Base-by-base conservation (phyloP, 371 early-diverging fungal genomes). In the Apophysomyces variabilis region DNA sequence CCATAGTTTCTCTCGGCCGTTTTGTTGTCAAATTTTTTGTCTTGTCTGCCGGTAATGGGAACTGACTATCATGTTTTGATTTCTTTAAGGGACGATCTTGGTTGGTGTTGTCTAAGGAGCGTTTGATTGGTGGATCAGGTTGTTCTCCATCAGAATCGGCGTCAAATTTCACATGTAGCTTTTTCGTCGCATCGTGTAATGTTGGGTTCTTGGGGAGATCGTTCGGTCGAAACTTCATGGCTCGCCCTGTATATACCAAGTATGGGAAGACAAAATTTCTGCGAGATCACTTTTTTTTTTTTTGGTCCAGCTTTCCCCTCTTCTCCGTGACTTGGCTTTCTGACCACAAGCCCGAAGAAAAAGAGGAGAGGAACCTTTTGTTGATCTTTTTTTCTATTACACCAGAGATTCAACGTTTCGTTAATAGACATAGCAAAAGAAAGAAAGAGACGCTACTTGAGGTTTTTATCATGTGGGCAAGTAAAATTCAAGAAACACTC, bases 91-190 rank as follows among this genome's bases (percentile, higher is more conserved):
- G 41, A 41, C 45, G 58, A 37, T 32, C 43, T 36, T 13, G 38
- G 13, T 36, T 21, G 7, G 16, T 7, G 12, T 13, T 37, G 18
- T 67, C 69, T 18, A 60, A 45, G 12, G 59, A 65, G 38, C 63
- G 59, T 57, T 66, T 69, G 7, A 18, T n/a, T 45, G 56, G 26
- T 45, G 21, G 7, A 35, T 66, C 61, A 26, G 32, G 32, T 12
- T 7, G n/a, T 38, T 60, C 57, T 8, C 38, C 44, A 5, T 57
- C 60, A 8, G 62, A 58, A 8, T 68, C 60, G 57, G 73, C 69
- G 45, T 74, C 78, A 59, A 82, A 82, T 7, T 69, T 77, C 36
- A 82, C 69, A 58, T 82, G 82, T 6, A 68, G 13, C 57, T 82
- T 82, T 21, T 66, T 71, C 1, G 71, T 44, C 1, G 67, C 57